These are phyloP conservation scores for Scenedesmus sp. DNA, from an alignment of 163 green algal genomes.

Conservation along the genomic window DNA sequence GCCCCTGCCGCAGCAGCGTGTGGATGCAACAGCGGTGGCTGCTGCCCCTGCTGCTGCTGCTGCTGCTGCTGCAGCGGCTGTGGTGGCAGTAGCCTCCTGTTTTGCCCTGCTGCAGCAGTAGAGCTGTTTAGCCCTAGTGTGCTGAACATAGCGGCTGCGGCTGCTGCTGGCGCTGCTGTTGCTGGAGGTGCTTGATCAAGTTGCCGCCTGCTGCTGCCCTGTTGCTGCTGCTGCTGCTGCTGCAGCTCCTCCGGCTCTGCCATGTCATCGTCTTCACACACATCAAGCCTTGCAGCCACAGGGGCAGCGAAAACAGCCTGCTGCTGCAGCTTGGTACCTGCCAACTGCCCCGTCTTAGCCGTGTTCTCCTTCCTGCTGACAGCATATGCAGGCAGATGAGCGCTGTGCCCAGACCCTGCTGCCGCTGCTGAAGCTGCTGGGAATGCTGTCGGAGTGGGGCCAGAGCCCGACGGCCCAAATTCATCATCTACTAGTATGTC, in stretches of 20 bases:
- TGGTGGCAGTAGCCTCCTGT: neutral
- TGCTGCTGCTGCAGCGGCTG: neutral
- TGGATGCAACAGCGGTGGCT: neutral
- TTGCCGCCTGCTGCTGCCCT: neutral
- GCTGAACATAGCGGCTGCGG: slow-evolving; percentile 9
- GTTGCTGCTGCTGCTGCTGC: slow-evolving; percentile 29
- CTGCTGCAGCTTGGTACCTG: slow-evolving; percentile 65
- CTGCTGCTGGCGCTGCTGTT: slow-evolving; percentile 21
- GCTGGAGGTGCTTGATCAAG: neutral
- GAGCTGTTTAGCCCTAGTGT: neutral
- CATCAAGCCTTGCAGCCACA: slow-evolving; percentile 65
- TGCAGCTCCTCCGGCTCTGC: slow-evolving; percentile 29
- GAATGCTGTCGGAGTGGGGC: slow-evolving; percentile 6
- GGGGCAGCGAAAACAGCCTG: neutral
- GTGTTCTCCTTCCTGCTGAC: slow-evolving; percentile 85
- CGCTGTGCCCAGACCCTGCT: neutral
- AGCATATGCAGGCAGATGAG: slow-evolving; percentile 3
- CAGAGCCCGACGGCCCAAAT: slow-evolving; percentile 55
- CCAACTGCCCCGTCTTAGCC: slow-evolving; percentile 69
- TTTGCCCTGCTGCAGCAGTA: neutral
- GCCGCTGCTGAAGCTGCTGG: neutral
- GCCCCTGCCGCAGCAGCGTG: neutral
- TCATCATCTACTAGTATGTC: slow-evolving; percentile 82
- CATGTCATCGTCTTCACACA: slow-evolving; percentile 85
- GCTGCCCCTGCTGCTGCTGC: neutral